Evolutionary conservation across 495 filamentous ascomycete genomes (phyloP).

Genomic region (Penicillium arizonense): DNA sequence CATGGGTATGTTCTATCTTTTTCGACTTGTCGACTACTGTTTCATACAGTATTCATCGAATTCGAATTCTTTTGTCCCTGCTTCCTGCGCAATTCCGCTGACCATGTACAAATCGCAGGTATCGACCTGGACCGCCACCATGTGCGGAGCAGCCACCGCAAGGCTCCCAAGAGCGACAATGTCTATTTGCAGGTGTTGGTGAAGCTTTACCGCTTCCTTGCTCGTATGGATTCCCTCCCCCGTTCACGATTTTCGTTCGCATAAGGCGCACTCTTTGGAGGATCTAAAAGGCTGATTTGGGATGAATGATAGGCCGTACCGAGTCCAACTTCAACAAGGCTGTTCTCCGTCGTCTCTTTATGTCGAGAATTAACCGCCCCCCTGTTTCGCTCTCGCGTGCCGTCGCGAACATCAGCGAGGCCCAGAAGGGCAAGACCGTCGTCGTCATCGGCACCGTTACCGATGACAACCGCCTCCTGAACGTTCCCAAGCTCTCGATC

Average conservation of each 20-base stretch:
- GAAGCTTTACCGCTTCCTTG: conserved; percentile 98
- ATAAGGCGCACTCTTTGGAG: conserved; percentile 8
- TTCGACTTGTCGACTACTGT: not conserved
- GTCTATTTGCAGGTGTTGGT: conserved; percentile 95
- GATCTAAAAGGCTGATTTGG: conserved; percentile 16
- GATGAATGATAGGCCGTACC: conserved; percentile 69
- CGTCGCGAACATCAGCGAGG: conserved; percentile 60
- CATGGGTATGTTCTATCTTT: conserved; percentile 43
- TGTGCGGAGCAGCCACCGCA: conserved; percentile 82
- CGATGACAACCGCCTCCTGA: conserved; percentile 90
- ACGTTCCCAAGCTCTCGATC: conserved; percentile 84
- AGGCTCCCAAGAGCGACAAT: conserved; percentile 97
- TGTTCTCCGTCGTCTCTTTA: conserved; percentile 92
- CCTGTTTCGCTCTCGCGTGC: conserved; percentile 92
- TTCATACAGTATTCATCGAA: not conserved
- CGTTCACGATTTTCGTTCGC: conserved; percentile 5
- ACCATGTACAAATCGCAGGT: conserved; percentile 38
- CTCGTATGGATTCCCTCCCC: conserved; percentile 64
- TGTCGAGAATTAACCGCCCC: conserved; percentile 95
- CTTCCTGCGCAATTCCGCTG: conserved; percentile 2
- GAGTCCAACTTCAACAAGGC: conserved; percentile 96
- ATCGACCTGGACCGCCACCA: conserved; percentile 77
- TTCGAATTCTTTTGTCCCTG: not conserved
- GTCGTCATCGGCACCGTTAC: conserved; percentile 93
- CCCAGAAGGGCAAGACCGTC: conserved; percentile 81